Base-by-base conservation (phyloP, 1,284 basidiomycete species). In the Coniferiporia sulphurascens region DNA sequence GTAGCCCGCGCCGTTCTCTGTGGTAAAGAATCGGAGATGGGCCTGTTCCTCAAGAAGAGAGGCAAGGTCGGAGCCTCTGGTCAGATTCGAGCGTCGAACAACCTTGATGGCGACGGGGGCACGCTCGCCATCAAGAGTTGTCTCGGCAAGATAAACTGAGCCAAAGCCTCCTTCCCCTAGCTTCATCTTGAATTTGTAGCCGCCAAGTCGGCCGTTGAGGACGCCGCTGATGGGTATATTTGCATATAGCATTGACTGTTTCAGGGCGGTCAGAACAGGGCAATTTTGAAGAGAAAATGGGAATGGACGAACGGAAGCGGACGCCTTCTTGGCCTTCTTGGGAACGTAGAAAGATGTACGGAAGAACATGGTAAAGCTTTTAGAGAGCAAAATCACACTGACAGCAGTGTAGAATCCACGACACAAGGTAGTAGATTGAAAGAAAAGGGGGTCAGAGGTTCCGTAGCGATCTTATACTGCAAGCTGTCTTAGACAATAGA, bases 91-190 rank as follows among this genome's bases (percentile, higher is more conserved):
- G 6, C 56, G 34, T 3, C 9, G 36, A 35, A 51, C 17, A 36
- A 43, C 41, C 35, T 58, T 58, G 48, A 50, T 44, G 27, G 48
- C 56, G 56, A 58, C 48, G 35, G n/a, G 36, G 22, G 36, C 21
- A 32, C 53, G 43, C 17, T 48, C 43, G 53, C 43, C 53, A 44
- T 12, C 19, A 38, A 45, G 21, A 32, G n/a, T 38, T 7, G 51
- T 52, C 51, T 55, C 45, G 13, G 53, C 45, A 15, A 55, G 53
- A 41, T 41, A 41, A 12, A 41, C 38, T 41, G 38, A 41, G 15
- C 27, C 38, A 41, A 41, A 41, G 38, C 38, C 9, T 15, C 38
- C 38, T 15, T 41, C 38, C 9, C 38, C 38, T 4, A 41, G 38
- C 38, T 41, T 41, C 38, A 12, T 41, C 38, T 41, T 2, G 38